A percentile compares a stretch with the other conserved stretches of the same genome.
These are phyloP conservation scores for Excoecaria cochinchinensis DNA, from an alignment of 345 rosid genomes.

Conservation along the genomic window DNA sequence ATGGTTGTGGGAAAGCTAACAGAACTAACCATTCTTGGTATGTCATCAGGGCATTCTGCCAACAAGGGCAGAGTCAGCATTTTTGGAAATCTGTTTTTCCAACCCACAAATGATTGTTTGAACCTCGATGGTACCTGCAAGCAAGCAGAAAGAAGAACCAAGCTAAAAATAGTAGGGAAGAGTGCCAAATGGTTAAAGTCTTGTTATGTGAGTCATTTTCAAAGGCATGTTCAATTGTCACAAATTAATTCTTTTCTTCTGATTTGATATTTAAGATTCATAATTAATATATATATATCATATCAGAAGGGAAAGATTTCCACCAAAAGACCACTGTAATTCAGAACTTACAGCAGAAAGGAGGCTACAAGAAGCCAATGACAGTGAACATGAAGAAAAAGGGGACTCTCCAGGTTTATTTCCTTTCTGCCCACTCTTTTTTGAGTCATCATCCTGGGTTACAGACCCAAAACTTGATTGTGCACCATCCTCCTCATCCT, in stretches of 20 bases:
- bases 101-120: conserved; percentile 44
- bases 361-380: conserved; percentile 63
- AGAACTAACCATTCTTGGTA: conserved; percentile 20
- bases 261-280: neutral
- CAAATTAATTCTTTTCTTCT: neutral
- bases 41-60: conserved; percentile 19
- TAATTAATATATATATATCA: neutral
- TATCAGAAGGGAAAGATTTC: neutral
- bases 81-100: conserved; percentile 46
- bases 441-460: conserved; percentile 26
- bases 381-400: conserved; percentile 68
- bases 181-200: too few relatives aligned
- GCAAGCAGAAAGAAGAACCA: neutral
- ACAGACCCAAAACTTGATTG: conserved; percentile 85
- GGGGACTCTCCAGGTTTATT: conserved; percentile 54
- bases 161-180: neutral
- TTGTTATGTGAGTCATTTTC: neutral
- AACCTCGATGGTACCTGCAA: conserved; percentile 63
- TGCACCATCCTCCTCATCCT: conserved; percentile 53
- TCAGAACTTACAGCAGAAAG: conserved; percentile 59
- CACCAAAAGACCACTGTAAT: neutral
- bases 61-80: conserved; percentile 23
- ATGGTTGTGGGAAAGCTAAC: conserved; percentile 39
- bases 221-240: neutral
- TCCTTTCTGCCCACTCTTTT: conserved; percentile 39